Base-by-base conservation (phyloP, 352 stramenopile species). In the Phytopythium litorale region DNA sequence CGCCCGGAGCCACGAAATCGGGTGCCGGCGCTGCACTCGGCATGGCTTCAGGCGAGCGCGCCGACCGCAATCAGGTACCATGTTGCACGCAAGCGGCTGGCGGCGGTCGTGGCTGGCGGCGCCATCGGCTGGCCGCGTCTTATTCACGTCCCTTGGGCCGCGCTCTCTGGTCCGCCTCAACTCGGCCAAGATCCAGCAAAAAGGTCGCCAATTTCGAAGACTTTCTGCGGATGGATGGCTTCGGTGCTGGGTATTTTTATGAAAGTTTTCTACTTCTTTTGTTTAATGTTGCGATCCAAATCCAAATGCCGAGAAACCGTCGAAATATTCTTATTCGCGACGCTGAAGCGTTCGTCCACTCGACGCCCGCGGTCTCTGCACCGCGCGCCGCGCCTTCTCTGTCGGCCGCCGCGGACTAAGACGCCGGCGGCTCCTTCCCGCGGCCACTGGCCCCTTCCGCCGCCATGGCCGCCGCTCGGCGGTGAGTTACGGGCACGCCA, bases 391-490 rank as follows among this genome's bases (percentile, higher is more conserved):
- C 21, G n/a, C 42, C 19, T 49, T 49, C 42, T 35, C 21, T 35
- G 48, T 5, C 12, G 7, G 25, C 46, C 16, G 46, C 6, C 13
- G 21, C 21, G 12, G 23, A 37, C 48, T 32, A 32, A 32, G 48
- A 38, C 8, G 25, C 25, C 6, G n/a, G 49, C 5, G 12, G 49
- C 49, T 38, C 18, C 28, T 56, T 38, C 50, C 50, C 50, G 50
- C 50, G 15, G 3, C 51, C 13, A 57, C 51, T 57, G 51, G 51
- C 51, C 51, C 32, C 51, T 57, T 57, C 51, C 51, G 51, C 51
- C 51, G 32, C 51, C 51, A 57, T 57, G 51, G 51, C 51, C 32
- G 51, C 30, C 50, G 51, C 51, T 45, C 33, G 48, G 9, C 9
- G 19, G 48, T 32, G 48, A 38, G 48, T 35, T 51, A 51, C 45